Percentiles rank a stretch among this genome's conserved stretches.
Conservation (phyloP, 78 protist species). For the Protostelium mycophagum region DNA sequence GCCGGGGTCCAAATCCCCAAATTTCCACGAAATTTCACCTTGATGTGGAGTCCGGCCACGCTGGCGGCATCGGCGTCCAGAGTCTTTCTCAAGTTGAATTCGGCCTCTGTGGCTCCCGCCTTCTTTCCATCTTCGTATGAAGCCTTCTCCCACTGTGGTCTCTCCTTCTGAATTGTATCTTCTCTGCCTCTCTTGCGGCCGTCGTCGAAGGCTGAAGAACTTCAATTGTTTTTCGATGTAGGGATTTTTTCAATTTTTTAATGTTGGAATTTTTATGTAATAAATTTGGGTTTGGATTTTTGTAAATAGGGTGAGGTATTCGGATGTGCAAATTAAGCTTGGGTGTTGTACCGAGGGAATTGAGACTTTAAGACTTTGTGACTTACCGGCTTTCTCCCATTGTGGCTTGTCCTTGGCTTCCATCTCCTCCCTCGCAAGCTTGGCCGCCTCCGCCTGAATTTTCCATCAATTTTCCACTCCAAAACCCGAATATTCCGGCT, state of each 20-base stretch:
- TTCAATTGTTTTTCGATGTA: too few relatives aligned
- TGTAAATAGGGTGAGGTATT: too few relatives aligned
- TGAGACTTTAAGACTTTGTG: too few relatives aligned
- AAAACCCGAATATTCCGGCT: neutral
- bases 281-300: too few relatives aligned
- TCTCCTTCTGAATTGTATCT: neutral
- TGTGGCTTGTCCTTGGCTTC: constrained; percentile 1
- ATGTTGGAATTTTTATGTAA: too few relatives aligned
- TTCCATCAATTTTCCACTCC: too few relatives aligned
- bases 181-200: neutral
- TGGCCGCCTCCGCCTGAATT: neutral
- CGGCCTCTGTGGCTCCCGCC: neutral
- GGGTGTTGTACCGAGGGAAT: neutral
- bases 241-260: too few relatives aligned
- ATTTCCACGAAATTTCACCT: neutral
- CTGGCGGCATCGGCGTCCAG: neutral
- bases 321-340: neutral
- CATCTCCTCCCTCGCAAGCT: neutral
- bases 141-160: neutral
- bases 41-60: neutral
- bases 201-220: neutral
- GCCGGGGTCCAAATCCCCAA: neutral
- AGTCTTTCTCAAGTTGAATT: neutral
- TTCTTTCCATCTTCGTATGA: neutral
- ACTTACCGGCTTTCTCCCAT: neutral